Base-by-base conservation (phyloP, 73 alveolate species). In the Halteria grandinella region DNA sequence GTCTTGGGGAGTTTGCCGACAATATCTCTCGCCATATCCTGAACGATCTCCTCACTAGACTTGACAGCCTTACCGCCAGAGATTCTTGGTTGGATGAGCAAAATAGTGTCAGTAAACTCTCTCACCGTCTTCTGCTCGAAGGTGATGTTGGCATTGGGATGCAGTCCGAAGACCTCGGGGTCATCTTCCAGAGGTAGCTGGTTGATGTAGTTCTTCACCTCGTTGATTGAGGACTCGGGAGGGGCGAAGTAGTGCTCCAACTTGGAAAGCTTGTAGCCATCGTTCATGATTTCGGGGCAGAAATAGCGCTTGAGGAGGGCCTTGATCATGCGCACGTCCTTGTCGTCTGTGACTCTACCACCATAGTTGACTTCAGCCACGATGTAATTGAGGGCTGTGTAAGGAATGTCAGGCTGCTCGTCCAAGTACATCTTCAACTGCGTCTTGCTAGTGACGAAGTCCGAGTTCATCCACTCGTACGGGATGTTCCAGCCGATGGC, bases 141-240 rank as follows among this genome's bases (percentile, higher is more conserved):
- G 11, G 99, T 97, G 88, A 98, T 95, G 69, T 97, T 94, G 7
- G 99, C 99, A 69, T 98, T 98, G 36, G 98, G 91, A 70, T 98
- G 99, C 17, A 98, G 91, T 10, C 99, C 99, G 70, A 97, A 97
- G 59, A 98, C 96, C 91, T 98, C 99, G 18, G 99, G 99, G n/a
- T 96, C 98, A 69, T 98, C 99, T 76, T 97, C 99, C 28, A 95
- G 87, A 44, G 99, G 99, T n/a, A 98, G 81, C 59, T 86, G 77
- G 45, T 90, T 69, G 47, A 98, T 97, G 88, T 96, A 95, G 20
- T 86, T 90, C 41, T 89, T 91, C 29, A 88, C 84, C 17, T 73
- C 97, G 64, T 82, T 79, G 15, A 95, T 88, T 21, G 91, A 75
- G 7, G 92, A 93, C 45, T 91, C 98, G 24, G 89, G 84, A 12